Evolutionary conservation across 306 rosid genomes (phyloP), one percentile per base, ranked within the genome.

Genomic region (Sesbania bispinosa): DNA sequence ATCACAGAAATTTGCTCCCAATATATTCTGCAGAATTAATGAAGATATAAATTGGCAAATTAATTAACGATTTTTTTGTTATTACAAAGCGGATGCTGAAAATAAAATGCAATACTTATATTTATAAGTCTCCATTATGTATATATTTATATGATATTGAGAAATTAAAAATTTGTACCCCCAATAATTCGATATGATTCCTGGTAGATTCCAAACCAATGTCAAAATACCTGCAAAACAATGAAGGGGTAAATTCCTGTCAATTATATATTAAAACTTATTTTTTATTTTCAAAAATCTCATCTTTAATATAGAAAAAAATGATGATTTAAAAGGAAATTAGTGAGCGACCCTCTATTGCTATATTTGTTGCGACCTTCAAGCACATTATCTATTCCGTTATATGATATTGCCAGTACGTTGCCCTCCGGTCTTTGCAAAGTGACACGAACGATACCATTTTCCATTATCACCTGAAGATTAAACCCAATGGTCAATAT

Each of bases 221-320:
- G 62, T 90, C 90, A 82, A 85, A 82, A 52, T 90, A 90, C 74
- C 96, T 89, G 30, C 67, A 59, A 73, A 30, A 0, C 14, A 36
- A 39, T 0, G 1, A 32, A 20, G 2, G 2, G 13, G 32, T 47
- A 30, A 7, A 9, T 36, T 53, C 5, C 11, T n/a, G 3, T 67
- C 19, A 33, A 52, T 48, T 2, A 1, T 3, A 3, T 3, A 1
- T 26, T 1, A 5, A 30, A 30, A 15, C 5, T 16, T 57, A 14
- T 0, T 0, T 1, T 24, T 53, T 26, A 0, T 3, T 2, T 26
- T 5, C n/a, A 6, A 11, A 26, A 57, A 57, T 57, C 2, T 7
- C 0, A 3, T 32, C 2, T 35, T 11, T 41, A 47, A 48, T 29
- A 10, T 10, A 2, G 13, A n/a, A 18, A 18, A 32, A 47, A 0